Conservation (phyloP, 148 eudicot species). For the Camellia sinensis region DNA sequence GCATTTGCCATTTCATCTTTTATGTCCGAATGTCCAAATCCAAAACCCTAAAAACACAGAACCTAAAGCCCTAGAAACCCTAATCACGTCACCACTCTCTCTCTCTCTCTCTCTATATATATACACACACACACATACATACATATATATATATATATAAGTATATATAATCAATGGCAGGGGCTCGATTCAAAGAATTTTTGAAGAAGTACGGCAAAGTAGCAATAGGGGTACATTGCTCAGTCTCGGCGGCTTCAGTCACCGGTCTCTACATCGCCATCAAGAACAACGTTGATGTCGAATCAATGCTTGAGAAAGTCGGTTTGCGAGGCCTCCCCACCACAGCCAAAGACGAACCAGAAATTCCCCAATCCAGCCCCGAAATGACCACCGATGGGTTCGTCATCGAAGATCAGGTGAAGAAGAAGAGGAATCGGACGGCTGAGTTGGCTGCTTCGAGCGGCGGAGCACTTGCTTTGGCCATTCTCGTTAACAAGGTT, state of each 20-base stretch:
- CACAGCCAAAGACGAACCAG: conserved; percentile 8
- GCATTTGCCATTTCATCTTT: too few species aligned
- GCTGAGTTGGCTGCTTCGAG: conserved; percentile 71
- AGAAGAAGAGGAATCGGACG: conserved; percentile 61
- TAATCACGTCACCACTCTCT: too few species aligned
- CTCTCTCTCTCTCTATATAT: too few species aligned
- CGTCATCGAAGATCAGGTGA: neutral
- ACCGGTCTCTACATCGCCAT: conserved; percentile 69
- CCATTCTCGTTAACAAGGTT: conserved; percentile 71
- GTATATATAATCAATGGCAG: conserved; percentile 40
- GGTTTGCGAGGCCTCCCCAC: conserved; percentile 42
- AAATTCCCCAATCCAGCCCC: conserved; percentile 11
- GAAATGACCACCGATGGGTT: neutral
- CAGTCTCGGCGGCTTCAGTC: conserved; percentile 69
- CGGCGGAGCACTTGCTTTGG: conserved; percentile 80
- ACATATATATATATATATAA: too few species aligned
- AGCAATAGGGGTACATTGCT: conserved; percentile 65
- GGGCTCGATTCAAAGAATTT: conserved; percentile 52
- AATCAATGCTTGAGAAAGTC: conserved; percentile 58
- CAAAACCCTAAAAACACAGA: too few species aligned
- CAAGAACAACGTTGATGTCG: conserved; percentile 85
- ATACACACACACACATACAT: too few species aligned
- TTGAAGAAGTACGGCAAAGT: conserved; percentile 79
- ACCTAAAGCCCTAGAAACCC: too few species aligned
- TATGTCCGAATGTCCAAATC: too few species aligned